These are phyloP conservation scores for Starmerella bombi DNA, from an alignment of 805 yeast species.

Conservation along the genomic window DNA sequence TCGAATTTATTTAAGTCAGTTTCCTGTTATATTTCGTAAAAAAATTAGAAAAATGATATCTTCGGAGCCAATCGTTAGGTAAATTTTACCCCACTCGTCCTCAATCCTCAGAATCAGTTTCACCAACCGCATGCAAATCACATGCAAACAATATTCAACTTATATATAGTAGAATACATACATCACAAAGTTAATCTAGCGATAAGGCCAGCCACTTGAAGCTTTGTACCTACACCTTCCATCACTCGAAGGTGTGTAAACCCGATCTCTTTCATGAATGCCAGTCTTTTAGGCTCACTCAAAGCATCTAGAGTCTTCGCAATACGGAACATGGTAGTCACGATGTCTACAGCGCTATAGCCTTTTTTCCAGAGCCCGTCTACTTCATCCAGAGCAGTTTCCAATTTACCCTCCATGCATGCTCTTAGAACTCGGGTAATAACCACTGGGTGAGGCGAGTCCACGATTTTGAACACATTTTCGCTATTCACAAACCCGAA, in stretches of 20 bases:
- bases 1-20: too few species aligned
- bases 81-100: too few species aligned
- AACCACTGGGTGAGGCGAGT: constrained; percentile 86
- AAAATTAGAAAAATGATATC: too few species aligned
- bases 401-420: constrained; percentile 36
- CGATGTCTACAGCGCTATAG: constrained; percentile 84
- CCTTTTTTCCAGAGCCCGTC: constrained; percentile 76
- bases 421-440: constrained; percentile 54
- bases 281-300: constrained; percentile 56
- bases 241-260: constrained; percentile 80
- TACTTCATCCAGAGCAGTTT: constrained; percentile 50
- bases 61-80: too few species aligned
- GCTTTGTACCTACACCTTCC: constrained; percentile 81
- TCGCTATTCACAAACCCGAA: constrained; percentile 82
- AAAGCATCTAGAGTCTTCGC: constrained; percentile 60
- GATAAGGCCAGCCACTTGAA: constrained; percentile 74
- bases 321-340: constrained; percentile 80
- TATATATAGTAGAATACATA: too few species aligned
- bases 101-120: too few species aligned
- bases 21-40: too few species aligned
- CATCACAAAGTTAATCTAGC: background rate
- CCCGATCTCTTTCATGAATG: constrained; percentile 75
- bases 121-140: too few species aligned
- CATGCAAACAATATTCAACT: too few species aligned
- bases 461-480: constrained; percentile 89